phyloP scores from a whole-genome alignment of 805 yeast genomes.

The Schizosaccharomyces japonicus region DNA sequence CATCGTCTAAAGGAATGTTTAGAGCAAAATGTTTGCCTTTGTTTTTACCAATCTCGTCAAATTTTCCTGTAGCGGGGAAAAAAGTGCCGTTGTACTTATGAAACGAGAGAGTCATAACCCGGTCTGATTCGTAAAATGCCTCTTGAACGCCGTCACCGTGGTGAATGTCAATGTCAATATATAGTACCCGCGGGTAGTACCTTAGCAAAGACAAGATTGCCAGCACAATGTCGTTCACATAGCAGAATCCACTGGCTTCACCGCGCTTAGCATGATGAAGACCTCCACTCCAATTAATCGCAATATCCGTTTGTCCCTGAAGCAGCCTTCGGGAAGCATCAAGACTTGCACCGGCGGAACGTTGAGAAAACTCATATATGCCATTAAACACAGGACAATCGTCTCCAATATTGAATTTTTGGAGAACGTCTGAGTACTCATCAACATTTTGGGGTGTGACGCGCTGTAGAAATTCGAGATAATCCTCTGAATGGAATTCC shows the following conservation, averaged over 20 bases:
- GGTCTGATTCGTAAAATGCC: slow-evolving; percentile 73
- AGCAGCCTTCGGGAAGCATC: slow-evolving; percentile 40
- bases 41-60: slow-evolving; percentile 66
- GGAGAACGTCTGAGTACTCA: not conserved
- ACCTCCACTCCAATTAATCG: slow-evolving; percentile 86
- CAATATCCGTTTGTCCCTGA: slow-evolving; percentile 67
- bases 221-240: slow-evolving; percentile 69
- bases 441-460: slow-evolving; percentile 53
- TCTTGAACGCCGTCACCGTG: slow-evolving; percentile 94
- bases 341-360: slow-evolving; percentile 72
- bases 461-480: slow-evolving; percentile 47
- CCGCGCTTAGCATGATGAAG: slow-evolving; percentile 78
- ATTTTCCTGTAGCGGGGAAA: slow-evolving; percentile 81
- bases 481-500: slow-evolving; percentile 72
- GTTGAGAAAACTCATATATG: slow-evolving; percentile 47
- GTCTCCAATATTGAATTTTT: slow-evolving; percentile 2
- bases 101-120: slow-evolving; percentile 76
- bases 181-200: slow-evolving; percentile 63
- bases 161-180: slow-evolving; percentile 75
- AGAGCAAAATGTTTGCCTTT: slow-evolving; percentile 71
- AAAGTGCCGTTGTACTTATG: slow-evolving; percentile 71
- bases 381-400: slow-evolving; percentile 43
- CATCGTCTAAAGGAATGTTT: slow-evolving; percentile 83
- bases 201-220: slow-evolving; percentile 60
- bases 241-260: slow-evolving; percentile 79